Evolutionary conservation across 2,329 filamentous ascomycete genomes (phyloP), one percentile per base, ranked within the genome.

Genomic region (Fusarium citri): DNA sequence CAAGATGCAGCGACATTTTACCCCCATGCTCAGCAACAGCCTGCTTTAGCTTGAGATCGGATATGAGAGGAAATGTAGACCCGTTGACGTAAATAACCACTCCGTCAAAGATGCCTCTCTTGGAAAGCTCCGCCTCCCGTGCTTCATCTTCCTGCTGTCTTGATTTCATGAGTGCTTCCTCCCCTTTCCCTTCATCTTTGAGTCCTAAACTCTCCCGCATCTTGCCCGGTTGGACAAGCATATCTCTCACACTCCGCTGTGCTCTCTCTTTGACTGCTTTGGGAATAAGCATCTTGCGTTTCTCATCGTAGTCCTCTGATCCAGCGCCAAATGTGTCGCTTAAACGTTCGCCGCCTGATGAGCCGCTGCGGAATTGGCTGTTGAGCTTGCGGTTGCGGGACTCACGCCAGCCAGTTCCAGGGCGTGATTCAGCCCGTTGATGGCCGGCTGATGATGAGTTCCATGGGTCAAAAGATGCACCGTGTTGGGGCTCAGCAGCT

Each of bases 21-120:
- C 89, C 95, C 22, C 94, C 95, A 76, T 97, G 89, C 59, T 89
- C 85, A 8, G 86, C 88, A 40, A 98, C 86, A 18, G 97, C 79
- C 58, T 90, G 89, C 83, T 96, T 97, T 60, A 98, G 86, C 77
- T 88, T 92, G 82, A 97, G 92, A 79, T 98, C 94, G 16, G 93
- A 97, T 66, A 97, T 87, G 25, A 89, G 80, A 2, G 94, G 94
- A 64, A 90, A 87, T 4, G 94, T 97, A 71, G 92, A 94, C 65
- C 94, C 94, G 79, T 97, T 97, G 79, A 98, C 87, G 81, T 95
- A 96, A 73, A 97, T 87, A 54, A 88, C 90, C 23, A 94, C 85
- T 18, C 89, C 88, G 46, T 87, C 81, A 77, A 98, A 94, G 55
- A 97, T 86, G 48, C 82, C 76, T 70, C 73, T 77, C 8, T 66